Evolutionary conservation across 345 rosid species (phyloP).

Genomic region (Populus deltoides): DNA sequence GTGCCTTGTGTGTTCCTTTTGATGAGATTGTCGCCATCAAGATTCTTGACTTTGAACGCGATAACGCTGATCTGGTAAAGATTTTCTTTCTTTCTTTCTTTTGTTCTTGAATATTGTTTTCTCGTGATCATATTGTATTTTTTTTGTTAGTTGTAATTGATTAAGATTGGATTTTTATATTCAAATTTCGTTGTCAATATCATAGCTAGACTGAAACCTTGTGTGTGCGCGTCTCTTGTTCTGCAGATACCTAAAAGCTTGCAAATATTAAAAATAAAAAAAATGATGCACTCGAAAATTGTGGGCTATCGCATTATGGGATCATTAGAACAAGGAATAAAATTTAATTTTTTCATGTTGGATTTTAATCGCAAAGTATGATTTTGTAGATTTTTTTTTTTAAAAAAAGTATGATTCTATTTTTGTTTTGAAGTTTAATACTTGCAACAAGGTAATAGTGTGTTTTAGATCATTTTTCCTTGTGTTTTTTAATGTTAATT

Average conservation of each 20-base stretch:
- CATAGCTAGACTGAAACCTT: neutral
- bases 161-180: neutral
- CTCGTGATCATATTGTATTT: neutral
- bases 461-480: neutral
- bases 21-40: slow-evolving; percentile 84
- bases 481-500: neutral
- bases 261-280: no score
- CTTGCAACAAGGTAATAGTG: no score
- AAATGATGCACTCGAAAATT: no score
- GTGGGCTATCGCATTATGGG: no score
- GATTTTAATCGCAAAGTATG: no score
- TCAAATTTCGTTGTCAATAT: neutral
- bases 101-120: neutral
- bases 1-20: slow-evolving; percentile 69
- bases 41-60: slow-evolving; percentile 96
- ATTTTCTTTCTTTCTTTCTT: neutral
- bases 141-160: neutral
- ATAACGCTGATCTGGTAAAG: slow-evolving; percentile 75
- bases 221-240: no score
- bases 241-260: no score
- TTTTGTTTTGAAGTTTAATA: no score
- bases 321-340: no score
- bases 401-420: no score
- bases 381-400: no score
- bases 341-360: no score